Conservation (phyloP, 2,329 filamentous ascomycete genomes). For the Verticillium zaregamsianum region DNA sequence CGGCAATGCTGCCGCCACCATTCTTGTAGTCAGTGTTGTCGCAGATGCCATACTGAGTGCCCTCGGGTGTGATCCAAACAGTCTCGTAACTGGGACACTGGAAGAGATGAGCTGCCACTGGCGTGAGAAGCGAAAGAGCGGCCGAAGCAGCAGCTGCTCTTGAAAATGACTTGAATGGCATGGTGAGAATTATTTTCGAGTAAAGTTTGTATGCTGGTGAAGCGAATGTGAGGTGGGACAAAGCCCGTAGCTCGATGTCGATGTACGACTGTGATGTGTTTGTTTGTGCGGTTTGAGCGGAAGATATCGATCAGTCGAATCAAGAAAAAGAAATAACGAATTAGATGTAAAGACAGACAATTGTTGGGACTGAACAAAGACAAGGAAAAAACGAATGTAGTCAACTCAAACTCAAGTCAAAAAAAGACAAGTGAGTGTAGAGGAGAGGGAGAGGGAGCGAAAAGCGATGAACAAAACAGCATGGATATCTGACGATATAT, state of each 20-base stretch:
- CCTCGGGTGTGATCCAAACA: slow-evolving; percentile 7
- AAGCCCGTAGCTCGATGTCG: background rate
- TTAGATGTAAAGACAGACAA: background rate
- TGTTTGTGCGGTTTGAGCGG: background rate
- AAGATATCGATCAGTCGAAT: background rate
- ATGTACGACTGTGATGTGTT: background rate
- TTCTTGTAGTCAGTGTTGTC: slow-evolving; percentile 10
- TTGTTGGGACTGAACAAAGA: background rate
- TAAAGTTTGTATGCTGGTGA: background rate
- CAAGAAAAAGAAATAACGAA: background rate
- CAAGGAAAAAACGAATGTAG: background rate
- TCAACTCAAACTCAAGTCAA: background rate
- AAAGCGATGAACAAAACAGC: background rate
- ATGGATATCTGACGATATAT: background rate
- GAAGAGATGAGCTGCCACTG: slow-evolving; percentile 9
- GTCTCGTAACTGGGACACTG: slow-evolving; percentile 8
- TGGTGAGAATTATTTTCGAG: background rate
- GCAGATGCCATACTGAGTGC: slow-evolving; percentile 11
- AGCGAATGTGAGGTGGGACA: background rate
- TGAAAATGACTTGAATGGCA: background rate
- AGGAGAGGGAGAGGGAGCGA: background rate
- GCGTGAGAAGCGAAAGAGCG: slow-evolving; percentile 6
- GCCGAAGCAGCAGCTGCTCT: slow-evolving; percentile 4
- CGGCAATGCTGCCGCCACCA: slow-evolving; percentile 7
- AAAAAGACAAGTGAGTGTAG: background rate